Evolutionary conservation across 192 early-diverging fungal genomes (phyloP), one percentile per base, ranked within the genome.

Genomic region (Backusella tuberculispora): DNA sequence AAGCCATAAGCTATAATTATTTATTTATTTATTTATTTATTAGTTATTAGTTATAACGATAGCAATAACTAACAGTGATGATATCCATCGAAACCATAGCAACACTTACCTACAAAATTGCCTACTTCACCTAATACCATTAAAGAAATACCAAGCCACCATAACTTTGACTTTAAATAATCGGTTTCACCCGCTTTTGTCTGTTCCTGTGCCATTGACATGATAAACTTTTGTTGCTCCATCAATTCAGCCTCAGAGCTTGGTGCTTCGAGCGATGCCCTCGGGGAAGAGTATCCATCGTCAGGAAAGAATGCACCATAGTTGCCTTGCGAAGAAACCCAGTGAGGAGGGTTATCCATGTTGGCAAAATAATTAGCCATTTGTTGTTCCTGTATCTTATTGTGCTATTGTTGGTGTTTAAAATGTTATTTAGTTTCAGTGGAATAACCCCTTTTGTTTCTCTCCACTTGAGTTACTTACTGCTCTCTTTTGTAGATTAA

Each of bases 401-500:
- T 81, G 13, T 75, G 79, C 71, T 77, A 41, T 44, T 26, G 17
- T 29, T 40, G 9, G 19, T 7, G 53, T 29, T 37, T 42, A n/a
- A 15, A 24, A 50, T 63, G 8, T 0, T 67, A 21, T 15, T 15
- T 21, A 64, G 42, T 43, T 43, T 43, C 10, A 43, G 42, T 10
- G 6, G 15, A 34, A 0, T 1, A 37, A 40, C 48, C 38, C 14
- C 14, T 56, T 84, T 70, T 19, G 12, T 15, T 44, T 19, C 60
- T 24, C 82, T 63, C 37, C 85, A 79, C 74, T 34, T 34, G 29
- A 34, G 29, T 34, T 83, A 46, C 75, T 76, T 80, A 80, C 79
- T 17, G 90, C 91, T 50, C 86, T 80, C 69, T 93, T 93, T 79
- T 93, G 92, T 21, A 93, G 72, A 76, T 93, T 93, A 44, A 93